Evolutionary conservation across 2,329 filamentous ascomycete species (phyloP).

Genomic region (Paracoccidioides brasiliensis): DNA sequence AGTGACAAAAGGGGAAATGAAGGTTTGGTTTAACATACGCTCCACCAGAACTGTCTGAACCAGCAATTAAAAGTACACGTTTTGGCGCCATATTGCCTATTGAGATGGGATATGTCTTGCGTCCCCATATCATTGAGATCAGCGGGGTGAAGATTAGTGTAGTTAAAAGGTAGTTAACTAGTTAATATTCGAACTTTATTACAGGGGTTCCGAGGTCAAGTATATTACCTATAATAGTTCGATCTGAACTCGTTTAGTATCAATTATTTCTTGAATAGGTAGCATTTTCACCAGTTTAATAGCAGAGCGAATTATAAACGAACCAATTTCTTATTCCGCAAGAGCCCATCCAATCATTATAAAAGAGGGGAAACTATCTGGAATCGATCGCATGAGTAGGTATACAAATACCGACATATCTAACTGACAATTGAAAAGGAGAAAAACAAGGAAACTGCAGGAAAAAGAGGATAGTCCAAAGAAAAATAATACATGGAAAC

Average conservation of each 20-base stretch:
- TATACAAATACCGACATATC: not conserved
- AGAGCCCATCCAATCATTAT: slow-evolving; percentile 5
- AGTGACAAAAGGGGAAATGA: slow-evolving; percentile 5
- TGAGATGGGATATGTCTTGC: not conserved
- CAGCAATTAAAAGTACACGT: slow-evolving; percentile 67
- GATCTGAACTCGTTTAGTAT: no score
- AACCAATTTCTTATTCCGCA: not conserved
- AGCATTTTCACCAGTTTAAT: not conserved
- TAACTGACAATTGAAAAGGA: slow-evolving; percentile 5
- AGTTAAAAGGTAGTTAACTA: no score
- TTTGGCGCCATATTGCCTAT: slow-evolving; percentile 16
- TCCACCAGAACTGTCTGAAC: slow-evolving; percentile 82
- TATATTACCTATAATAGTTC: not conserved
- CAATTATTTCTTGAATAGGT: no score
- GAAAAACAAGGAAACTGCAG: slow-evolving; percentile 47
- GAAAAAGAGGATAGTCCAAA: not conserved
- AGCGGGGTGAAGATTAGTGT: not conserved
- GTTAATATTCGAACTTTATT: not conserved
- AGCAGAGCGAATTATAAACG: not conserved
- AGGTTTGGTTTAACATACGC: slow-evolving; percentile 46
- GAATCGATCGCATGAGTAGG: not conserved
- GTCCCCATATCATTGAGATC: not conserved
- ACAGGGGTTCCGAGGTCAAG: not conserved
- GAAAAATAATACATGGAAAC: slow-evolving; percentile 5
- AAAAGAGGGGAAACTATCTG: slow-evolving; percentile 3